Conservation (phyloP, 257 asterid species). For the Marsdenia floribunda region DNA sequence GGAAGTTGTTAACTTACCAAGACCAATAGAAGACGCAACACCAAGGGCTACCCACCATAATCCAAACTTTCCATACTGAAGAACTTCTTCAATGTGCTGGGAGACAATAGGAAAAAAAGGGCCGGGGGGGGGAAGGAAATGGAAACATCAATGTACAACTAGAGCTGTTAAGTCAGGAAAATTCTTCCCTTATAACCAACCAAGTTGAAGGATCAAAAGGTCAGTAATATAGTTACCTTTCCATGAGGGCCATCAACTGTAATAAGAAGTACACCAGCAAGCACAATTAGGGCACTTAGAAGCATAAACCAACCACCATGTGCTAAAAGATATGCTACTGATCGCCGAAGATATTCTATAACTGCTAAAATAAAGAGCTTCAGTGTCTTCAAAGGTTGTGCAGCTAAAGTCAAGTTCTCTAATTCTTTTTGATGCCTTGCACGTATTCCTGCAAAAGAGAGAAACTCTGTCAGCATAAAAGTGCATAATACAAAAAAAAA, state of each 20-base stretch:
- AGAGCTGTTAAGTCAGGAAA: not conserved
- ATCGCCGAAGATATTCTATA: constrained; percentile 45
- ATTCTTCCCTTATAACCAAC: not conserved
- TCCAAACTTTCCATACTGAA: constrained; percentile 56
- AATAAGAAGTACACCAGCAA: constrained; percentile 35
- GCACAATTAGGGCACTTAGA: constrained; percentile 28
- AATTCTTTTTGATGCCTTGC: constrained; percentile 57
- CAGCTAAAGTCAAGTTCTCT: constrained; percentile 50
- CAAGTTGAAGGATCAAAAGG: constrained; percentile 5
- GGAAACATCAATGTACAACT: constrained; percentile 2
- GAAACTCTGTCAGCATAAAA: constrained; percentile 13
- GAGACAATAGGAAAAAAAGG: not conserved
- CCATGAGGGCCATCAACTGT: constrained; percentile 63
- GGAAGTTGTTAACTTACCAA: constrained; percentile 46
- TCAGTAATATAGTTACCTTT: constrained; percentile 38
- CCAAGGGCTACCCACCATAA: constrained; percentile 98
- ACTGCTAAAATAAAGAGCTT: constrained; percentile 58
- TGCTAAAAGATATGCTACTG: constrained; percentile 54
- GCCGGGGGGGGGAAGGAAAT: no score
- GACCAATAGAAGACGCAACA: constrained; percentile 96
- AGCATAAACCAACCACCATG: constrained; percentile 51
- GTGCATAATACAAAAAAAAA: not conserved
- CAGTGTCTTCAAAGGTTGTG: constrained; percentile 66
- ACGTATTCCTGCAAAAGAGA: constrained; percentile 47
- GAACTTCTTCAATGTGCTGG: constrained; percentile 77